Percentiles rank a stretch among this genome's conserved stretches.
Evolutionary conservation across 441 rosid genomes (phyloP).

Genomic region (Arabidopsis hybrid): DNA sequence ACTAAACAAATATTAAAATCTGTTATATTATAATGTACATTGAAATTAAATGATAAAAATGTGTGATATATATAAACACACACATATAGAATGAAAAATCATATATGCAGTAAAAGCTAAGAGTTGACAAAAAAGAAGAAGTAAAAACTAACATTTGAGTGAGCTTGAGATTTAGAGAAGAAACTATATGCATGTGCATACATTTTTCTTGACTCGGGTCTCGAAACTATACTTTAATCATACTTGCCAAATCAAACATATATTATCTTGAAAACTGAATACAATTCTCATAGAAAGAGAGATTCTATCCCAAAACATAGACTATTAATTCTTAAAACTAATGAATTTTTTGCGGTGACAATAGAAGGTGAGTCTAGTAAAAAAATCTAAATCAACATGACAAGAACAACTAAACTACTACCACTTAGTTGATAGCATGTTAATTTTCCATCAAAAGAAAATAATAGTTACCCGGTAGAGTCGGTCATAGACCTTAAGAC

Average conservation of each 20-base stretch:
- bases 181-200: no score
- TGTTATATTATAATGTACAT: background rate
- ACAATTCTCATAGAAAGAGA: no score
- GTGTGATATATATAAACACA: no score
- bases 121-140: no score
- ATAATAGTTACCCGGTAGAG: conserved; percentile 27
- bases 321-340: background rate
- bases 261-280: no score
- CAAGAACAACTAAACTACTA: background rate
- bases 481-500: background rate
- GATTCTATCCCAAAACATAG: no score
- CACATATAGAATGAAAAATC: no score
- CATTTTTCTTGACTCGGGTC: no score
- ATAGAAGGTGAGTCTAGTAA: background rate
- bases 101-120: background rate
- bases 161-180: background rate
- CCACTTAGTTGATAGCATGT: background rate
- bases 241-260: no score
- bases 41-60: background rate
- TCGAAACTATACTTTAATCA: no score
- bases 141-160: no score
- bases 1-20: background rate
- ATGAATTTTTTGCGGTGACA: background rate
- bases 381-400: background rate
- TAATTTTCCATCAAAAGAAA: background rate